A percentile compares a stretch with the other conserved stretches of the same genome.
These are phyloP conservation scores for Cyberlindnera meyerae DNA, from an alignment of 805 yeast genomes.

Conservation along the genomic window DNA sequence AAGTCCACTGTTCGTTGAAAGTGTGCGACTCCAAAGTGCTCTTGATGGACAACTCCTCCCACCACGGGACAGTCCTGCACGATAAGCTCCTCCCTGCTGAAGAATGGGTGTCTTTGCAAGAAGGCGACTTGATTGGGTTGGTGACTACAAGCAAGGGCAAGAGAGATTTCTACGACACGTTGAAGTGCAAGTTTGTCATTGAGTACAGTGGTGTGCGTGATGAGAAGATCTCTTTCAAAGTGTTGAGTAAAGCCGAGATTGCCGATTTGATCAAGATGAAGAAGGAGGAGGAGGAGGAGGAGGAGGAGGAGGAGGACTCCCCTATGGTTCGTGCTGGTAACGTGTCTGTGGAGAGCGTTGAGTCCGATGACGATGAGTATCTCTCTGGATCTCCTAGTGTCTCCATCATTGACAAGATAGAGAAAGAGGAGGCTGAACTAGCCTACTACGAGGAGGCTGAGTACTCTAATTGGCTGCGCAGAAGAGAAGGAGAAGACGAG, in stretches of 20 bases:
- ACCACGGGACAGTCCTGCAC: conserved; percentile 12
- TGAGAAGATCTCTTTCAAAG: conserved; percentile 2
- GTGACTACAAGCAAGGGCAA: conserved; percentile 3
- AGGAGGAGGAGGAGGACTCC: too few species aligned
- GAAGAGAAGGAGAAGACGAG: too few species aligned
- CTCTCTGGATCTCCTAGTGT: too few species aligned
- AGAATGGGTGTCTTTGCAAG: not conserved
- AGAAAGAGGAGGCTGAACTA: too few species aligned
- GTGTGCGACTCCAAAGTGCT: not conserved
- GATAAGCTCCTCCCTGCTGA: conserved; percentile 2
- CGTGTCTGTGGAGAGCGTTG: too few species aligned
- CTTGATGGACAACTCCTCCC: not conserved
- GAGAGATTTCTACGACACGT: not conserved
- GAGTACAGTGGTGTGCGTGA: conserved; percentile 3
- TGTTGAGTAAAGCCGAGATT: conserved; percentile 4
- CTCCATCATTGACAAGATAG: too few species aligned
- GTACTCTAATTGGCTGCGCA: too few species aligned
- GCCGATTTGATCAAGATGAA: conserved; percentile 1
- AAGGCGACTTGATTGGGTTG: conserved; percentile 11
- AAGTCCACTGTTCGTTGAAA: conserved; percentile 2
- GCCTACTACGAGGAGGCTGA: too few species aligned
- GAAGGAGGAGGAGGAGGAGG: too few species aligned
- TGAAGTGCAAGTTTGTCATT: conserved; percentile 6
- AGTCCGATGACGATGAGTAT: too few species aligned
- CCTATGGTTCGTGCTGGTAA: too few species aligned